A percentile compares a stretch with the other conserved stretches of the same genome.
Conservation (phyloP, 106 monocot genomes). For the Cymbidium sinense region DNA sequence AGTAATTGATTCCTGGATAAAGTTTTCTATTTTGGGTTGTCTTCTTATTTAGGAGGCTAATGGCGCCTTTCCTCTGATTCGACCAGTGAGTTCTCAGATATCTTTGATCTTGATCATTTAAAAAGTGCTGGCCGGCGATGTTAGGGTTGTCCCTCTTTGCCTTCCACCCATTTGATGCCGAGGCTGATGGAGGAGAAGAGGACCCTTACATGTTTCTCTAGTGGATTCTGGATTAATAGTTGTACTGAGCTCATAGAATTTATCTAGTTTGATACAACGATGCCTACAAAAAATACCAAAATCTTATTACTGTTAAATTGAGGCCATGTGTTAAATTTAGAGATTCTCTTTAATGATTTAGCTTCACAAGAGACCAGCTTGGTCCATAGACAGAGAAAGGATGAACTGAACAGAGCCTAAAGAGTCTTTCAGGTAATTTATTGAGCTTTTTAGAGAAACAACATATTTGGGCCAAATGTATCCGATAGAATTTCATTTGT, state of each 20-base stretch:
- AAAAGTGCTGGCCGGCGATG: conserved; percentile 60
- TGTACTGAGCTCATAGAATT: neutral
- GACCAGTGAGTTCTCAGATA: conserved; percentile 79
- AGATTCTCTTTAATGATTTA: too few species aligned
- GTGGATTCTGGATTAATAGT: conserved; percentile 48
- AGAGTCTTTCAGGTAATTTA: too few species aligned
- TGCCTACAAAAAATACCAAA: neutral
- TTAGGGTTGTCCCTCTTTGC: conserved; percentile 69
- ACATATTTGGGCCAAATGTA: too few species aligned
- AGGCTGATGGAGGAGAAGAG: conserved; percentile 60
- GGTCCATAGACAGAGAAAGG: too few species aligned
- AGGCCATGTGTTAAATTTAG: too few species aligned
- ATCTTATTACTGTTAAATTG: too few species aligned
- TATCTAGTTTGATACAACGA: too few species aligned
- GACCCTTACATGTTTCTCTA: conserved; percentile 64
- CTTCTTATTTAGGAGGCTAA: neutral
- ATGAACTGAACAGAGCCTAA: too few species aligned
- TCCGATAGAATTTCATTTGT: too few species aligned
- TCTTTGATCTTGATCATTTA: conserved; percentile 87
- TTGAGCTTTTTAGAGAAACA: too few species aligned
- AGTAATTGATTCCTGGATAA: neutral
- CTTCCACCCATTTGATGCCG: conserved; percentile 69
- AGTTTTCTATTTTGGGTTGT: neutral
- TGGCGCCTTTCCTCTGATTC: neutral
- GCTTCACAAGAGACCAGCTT: too few species aligned